A percentile compares a stretch with the other conserved stretches of the same genome.
These are phyloP conservation scores for Tagetes patula DNA, from an alignment of 129 eudicot genomes.

Conservation along the genomic window DNA sequence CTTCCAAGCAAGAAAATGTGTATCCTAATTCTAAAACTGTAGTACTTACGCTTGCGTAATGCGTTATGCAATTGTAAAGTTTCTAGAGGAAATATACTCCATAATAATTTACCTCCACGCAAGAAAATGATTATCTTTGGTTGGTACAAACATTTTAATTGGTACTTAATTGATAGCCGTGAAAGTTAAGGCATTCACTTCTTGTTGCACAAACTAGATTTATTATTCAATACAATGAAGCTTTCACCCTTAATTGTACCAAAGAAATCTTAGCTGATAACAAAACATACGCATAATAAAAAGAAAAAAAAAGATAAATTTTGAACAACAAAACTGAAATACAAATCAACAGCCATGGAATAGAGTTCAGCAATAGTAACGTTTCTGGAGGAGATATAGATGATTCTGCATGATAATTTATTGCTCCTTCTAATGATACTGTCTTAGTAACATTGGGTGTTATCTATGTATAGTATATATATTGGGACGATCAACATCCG, in stretches of 20 bases:
- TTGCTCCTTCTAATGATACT: not conserved
- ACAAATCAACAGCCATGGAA: not conserved
- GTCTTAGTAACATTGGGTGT: not conserved
- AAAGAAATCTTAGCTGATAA: not conserved
- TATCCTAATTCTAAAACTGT: not conserved
- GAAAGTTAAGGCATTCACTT: constrained; percentile 6
- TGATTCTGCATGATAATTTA: not conserved
- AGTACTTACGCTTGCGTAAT: too few species aligned
- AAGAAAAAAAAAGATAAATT: too few species aligned
- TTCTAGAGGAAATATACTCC: too few species aligned
- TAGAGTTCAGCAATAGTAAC: not conserved
- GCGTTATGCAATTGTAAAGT: not conserved
- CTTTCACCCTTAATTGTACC: constrained; percentile 6
- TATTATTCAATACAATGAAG: not conserved
- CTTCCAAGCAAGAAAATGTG: not conserved
- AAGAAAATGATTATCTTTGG: too few species aligned
- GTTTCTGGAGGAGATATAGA: not conserved
- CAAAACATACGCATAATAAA: not conserved
- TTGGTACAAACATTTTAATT: not conserved
- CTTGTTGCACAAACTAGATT: constrained; percentile 9
- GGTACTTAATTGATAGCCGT: not conserved
- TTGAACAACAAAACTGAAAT: not conserved
- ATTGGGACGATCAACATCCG: not conserved
- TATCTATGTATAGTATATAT: constrained; percentile 1
- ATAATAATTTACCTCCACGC: not conserved